Base-by-base conservation (phyloP, 2,329 filamentous ascomycete genomes). In the Bipolaris bicolor region DNA sequence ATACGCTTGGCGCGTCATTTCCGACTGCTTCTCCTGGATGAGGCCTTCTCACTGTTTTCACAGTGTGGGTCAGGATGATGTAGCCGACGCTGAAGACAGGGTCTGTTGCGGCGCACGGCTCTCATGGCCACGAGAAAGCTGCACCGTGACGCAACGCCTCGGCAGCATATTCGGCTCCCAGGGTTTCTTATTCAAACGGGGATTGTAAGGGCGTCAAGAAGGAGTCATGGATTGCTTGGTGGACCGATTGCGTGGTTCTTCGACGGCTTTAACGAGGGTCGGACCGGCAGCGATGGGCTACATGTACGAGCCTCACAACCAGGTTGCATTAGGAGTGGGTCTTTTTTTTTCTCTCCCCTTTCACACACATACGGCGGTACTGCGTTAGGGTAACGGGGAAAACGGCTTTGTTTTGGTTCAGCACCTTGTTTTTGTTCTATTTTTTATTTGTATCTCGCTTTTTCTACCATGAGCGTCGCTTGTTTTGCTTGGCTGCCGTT, bases 291-390 rank as follows among this genome's bases (percentile, higher is more conserved):
- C 57, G 63, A 57, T 44, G 56, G 43, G 54, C 55, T 57, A 63
- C 55, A 41, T 45, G n/a, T 16, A 10, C 7, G 26, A 53, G 53
- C 55, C 57, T 53, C 24, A 53, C 15, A 46, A 53, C 31, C 52
- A 48, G 53, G 51, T 57, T 62, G 60, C 66, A 69, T 66, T 66
- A 55, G 57, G 18, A 29, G 60, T 49, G 49, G 65, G 49, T 49
- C 59, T 39, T 45, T 29, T 18, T 29, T 36, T 36, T 31, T 33
- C 22, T 31, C 33, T 58, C 41, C 54, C 50, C 55, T 56, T 57
- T 55, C 58, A 52, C 52, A 63, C 48, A 54, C 52, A 63, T 46
- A 54, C 43, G 61, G 46, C 49, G 58, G 57, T 54, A 50, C 43
- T 49, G 55, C 51, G 59, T 58, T 59, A 52, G 37, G 44, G 52